These are phyloP conservation scores for Populus hybrid DNA, from an alignment of 441 rosid genomes.

Conservation along the genomic window DNA sequence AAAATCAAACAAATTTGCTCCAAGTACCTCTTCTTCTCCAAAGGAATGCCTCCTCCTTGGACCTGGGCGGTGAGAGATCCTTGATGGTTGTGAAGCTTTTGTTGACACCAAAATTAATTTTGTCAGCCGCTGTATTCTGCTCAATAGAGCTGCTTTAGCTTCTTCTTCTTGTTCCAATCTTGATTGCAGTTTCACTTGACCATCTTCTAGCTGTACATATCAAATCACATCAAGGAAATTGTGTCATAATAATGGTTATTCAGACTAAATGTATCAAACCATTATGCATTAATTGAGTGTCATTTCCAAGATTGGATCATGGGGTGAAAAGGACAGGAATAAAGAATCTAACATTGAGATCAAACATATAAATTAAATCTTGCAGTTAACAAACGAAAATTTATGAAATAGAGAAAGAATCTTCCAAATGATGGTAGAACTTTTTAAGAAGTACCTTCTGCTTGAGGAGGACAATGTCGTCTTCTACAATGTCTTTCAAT, in stretches of 20 bases:
- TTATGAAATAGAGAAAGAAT: conserved; percentile 1
- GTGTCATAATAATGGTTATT: background rate
- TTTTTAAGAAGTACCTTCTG: conserved; percentile 58
- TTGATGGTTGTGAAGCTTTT: conserved; percentile 76
- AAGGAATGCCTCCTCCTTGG: conserved; percentile 97
- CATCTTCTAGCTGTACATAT: conserved; percentile 89
- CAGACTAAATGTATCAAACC: conserved; percentile 11
- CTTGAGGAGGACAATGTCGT: conserved; percentile 73
- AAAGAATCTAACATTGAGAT: conserved; percentile 6
- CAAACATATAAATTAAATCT: conserved; percentile 10
- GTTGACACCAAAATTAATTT: conserved; percentile 93
- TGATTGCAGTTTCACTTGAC: conserved; percentile 90
- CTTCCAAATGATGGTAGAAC: background rate
- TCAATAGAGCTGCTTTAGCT: conserved; percentile 90
- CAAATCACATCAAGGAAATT: conserved; percentile 27
- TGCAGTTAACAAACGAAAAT: background rate
- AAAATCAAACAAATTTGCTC: conserved; percentile 15
- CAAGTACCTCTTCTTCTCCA: conserved; percentile 96
- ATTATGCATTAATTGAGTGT: background rate
- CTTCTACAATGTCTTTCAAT: conserved; percentile 56
- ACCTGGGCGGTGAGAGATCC: conserved; percentile 62
- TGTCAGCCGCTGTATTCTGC: conserved; percentile 93
- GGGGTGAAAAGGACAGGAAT: background rate
- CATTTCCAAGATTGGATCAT: background rate
- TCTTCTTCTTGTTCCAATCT: conserved; percentile 97